A percentile compares a stretch with the other conserved stretches of the same genome.
Conservation (phyloP, 441 rosid species). For the Bocquillonia castaneifolia region DNA sequence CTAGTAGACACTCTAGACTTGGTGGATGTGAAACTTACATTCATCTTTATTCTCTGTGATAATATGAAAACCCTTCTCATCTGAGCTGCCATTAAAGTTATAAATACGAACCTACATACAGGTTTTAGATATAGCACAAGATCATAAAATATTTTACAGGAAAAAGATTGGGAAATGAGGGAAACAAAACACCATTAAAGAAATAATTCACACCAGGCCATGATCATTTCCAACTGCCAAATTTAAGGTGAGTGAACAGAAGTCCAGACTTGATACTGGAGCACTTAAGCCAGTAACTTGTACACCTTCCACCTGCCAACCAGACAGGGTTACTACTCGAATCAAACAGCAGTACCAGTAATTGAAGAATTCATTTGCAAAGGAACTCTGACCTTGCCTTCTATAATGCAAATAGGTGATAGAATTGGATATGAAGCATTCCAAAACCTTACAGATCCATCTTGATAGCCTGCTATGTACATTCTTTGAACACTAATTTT, state of each 20-base stretch:
- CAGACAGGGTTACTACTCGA: slow-evolving; percentile 17
- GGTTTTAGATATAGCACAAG: not conserved
- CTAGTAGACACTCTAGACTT: not conserved
- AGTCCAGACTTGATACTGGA: slow-evolving; percentile 47
- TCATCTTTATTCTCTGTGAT: slow-evolving; percentile 44
- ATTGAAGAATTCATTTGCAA: not conserved
- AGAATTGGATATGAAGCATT: slow-evolving; percentile 48
- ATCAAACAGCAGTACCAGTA: slow-evolving; percentile 13
- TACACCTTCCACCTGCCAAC: slow-evolving; percentile 43
- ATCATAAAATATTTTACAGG: not conserved
- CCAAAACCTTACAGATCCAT: slow-evolving; percentile 64
- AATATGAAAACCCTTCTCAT: slow-evolving; percentile 33
- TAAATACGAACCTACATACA: slow-evolving; percentile 55
- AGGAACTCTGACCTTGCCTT: slow-evolving; percentile 40
- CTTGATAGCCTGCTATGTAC: slow-evolving; percentile 60
- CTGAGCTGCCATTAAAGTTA: slow-evolving; percentile 32
- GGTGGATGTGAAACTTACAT: slow-evolving; percentile 34
- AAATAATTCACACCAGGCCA: slow-evolving; percentile 52
- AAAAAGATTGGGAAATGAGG: not conserved
- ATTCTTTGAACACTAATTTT: slow-evolving; percentile 37
- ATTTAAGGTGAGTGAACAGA: slow-evolving; percentile 43
- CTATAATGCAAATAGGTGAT: slow-evolving; percentile 35
- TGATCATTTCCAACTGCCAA: slow-evolving; percentile 61
- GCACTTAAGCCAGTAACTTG: slow-evolving; percentile 35
- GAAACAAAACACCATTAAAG: not conserved